Evolutionary conservation across 306 rosid species (phyloP).

Genomic region (Canavalia gladiata): DNA sequence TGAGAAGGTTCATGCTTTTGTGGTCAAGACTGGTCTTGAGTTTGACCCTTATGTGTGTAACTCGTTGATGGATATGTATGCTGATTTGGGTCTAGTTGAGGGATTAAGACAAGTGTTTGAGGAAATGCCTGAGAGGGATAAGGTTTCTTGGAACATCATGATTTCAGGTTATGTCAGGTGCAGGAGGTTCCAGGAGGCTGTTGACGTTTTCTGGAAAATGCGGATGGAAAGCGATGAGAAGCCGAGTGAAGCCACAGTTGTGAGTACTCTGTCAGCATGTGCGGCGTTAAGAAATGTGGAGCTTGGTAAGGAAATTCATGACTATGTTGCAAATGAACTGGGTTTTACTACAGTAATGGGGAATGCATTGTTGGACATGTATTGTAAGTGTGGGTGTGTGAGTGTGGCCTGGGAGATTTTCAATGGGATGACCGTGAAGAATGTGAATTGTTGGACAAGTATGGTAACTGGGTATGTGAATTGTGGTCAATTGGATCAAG

Average conservation of each 20-base stretch:
- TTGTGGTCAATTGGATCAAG: slow-evolving; percentile 69
- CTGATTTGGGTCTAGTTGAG: slow-evolving; percentile 56
- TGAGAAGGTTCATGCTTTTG: slow-evolving; percentile 70
- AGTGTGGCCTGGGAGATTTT: slow-evolving; percentile 58
- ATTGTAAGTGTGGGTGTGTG: slow-evolving; percentile 69
- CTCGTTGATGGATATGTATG: slow-evolving; percentile 77
- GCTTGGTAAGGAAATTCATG: slow-evolving; percentile 74
- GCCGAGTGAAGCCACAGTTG: slow-evolving; percentile 70
- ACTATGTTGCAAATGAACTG: slow-evolving; percentile 57
- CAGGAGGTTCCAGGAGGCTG: slow-evolving; percentile 63
- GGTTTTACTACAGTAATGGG: slow-evolving; percentile 57
- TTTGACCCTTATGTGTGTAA: slow-evolving; percentile 76
- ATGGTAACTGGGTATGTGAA: slow-evolving; percentile 75
- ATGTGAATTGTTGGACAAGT: slow-evolving; percentile 81
- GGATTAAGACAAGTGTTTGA: slow-evolving; percentile 55
- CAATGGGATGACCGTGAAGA: slow-evolving; percentile 58
- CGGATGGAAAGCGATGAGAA: slow-evolving; percentile 55
- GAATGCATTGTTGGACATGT: slow-evolving; percentile 70
- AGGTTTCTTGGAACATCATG: slow-evolving; percentile 75
- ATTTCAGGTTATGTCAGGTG: slow-evolving; percentile 72
- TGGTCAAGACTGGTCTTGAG: slow-evolving; percentile 62
- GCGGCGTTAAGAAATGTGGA: slow-evolving; percentile 59
- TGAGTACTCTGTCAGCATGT: slow-evolving; percentile 75
- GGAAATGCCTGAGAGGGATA: slow-evolving; percentile 65
- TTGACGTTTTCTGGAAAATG: slow-evolving; percentile 59